phyloP scores from a whole-genome alignment of 2,329 filamentous ascomycete species.

The Escovopsis weberi region DNA sequence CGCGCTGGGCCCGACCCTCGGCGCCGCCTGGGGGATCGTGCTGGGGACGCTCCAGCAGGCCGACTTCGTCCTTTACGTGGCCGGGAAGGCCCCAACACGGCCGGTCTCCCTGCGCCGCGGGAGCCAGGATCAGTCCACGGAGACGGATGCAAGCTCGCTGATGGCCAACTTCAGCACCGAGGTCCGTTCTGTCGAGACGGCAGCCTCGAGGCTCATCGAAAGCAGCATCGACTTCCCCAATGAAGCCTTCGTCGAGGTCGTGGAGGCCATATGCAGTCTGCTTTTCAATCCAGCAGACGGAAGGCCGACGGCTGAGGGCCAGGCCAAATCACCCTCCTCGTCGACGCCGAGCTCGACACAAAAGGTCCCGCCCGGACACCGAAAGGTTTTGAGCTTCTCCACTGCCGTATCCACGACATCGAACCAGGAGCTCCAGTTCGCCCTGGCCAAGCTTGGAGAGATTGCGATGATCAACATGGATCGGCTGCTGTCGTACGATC shows the following conservation, averaged over 20 bases:
- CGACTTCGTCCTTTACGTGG: constrained; percentile 67
- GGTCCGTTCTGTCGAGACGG: constrained; percentile 76
- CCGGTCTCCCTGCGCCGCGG: constrained; percentile 31
- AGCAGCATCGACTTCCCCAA: constrained; percentile 87
- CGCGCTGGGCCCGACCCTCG: constrained; percentile 76
- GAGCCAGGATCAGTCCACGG: constrained; percentile 31
- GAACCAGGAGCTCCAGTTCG: constrained; percentile 50
- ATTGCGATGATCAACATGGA: constrained; percentile 60
- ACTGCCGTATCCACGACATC: constrained; percentile 30
- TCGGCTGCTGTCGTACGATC: constrained; percentile 53
- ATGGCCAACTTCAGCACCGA: constrained; percentile 62
- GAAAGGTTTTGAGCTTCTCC: constrained; percentile 33
- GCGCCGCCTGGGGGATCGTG: constrained; percentile 76
- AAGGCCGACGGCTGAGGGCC: constrained; percentile 7
- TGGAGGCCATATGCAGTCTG: constrained; percentile 60
- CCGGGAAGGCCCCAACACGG: constrained; percentile 38
- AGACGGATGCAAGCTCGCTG: constrained; percentile 34
- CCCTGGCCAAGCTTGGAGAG: constrained; percentile 59
- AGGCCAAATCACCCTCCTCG: constrained; percentile 8
- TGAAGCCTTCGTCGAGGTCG: constrained; percentile 60
- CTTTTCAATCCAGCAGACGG: constrained; percentile 30
- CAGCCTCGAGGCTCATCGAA: constrained; percentile 74
- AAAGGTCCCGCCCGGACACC: constrained; percentile 20
- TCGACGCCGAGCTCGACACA: constrained; percentile 16
- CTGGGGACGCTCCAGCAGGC: constrained; percentile 87